Conservation (phyloP, 2,329 filamentous ascomycete genomes). For the Talaromyces sp. region DNA sequence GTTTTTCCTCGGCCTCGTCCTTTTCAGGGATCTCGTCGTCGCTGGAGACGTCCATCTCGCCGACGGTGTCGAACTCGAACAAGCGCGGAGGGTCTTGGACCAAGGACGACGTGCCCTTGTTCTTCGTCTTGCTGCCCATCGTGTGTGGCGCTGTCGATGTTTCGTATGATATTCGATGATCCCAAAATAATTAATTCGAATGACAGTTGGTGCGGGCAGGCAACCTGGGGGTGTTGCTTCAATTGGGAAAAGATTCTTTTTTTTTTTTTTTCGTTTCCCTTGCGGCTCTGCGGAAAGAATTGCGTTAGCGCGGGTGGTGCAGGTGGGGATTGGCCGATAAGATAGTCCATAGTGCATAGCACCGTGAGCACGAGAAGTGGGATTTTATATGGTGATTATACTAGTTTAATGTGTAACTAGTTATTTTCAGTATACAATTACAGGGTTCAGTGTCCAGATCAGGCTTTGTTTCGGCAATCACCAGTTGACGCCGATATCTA, state of each 20-base stretch:
- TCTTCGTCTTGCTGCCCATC: background rate
- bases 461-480: too few relatives aligned
- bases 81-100: constrained; percentile 18
- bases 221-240: constrained; percentile 1
- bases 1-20: constrained; percentile 76
- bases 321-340: constrained; percentile 5
- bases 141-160: constrained; percentile 15
- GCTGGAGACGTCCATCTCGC: constrained; percentile 22
- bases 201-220: background rate
- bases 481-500: too few relatives aligned
- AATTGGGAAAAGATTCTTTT: constrained; percentile 3
- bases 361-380: too few relatives aligned
- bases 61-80: constrained; percentile 18
- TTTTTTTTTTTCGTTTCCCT: constrained; percentile 11
- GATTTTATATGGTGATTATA: background rate
- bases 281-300: constrained; percentile 12
- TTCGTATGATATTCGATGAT: background rate
- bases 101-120: constrained; percentile 3
- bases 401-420: background rate
- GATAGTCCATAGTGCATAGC: background rate
- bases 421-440: too few relatives aligned
- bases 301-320: constrained; percentile 4
- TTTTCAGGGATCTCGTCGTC: constrained; percentile 52
- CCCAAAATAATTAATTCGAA: background rate
- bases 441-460: too few relatives aligned